A percentile compares a stretch with the other conserved stretches of the same genome.
phyloP scores from a whole-genome alignment of 2,329 filamentous ascomycete genomes.

The Drechslerella dactyloides region DNA sequence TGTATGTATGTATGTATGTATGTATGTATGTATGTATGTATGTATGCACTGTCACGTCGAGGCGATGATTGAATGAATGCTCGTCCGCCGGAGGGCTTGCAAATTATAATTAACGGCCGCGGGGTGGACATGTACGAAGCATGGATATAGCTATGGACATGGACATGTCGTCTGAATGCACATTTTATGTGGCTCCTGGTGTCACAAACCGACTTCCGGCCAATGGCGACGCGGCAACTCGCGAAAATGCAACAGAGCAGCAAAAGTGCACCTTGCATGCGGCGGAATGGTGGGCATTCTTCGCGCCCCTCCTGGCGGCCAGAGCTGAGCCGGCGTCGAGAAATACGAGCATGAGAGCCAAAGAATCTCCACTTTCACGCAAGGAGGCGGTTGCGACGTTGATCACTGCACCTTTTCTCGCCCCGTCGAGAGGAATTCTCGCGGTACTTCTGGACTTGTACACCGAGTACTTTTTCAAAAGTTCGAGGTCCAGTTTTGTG shows the following conservation, averaged over 20 bases:
- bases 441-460: constrained; percentile 7
- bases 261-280: constrained; percentile 47
- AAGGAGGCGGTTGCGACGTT: constrained; percentile 49
- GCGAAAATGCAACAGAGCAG: constrained; percentile 47
- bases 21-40: too few relatives aligned
- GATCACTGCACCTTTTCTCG: constrained; percentile 33
- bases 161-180: constrained; percentile 6
- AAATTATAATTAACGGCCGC: constrained; percentile 8
- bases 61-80: too few relatives aligned
- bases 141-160: too few relatives aligned
- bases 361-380: constrained; percentile 44
- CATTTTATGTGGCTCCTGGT: constrained; percentile 10
- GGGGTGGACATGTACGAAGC: neutral
- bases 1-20: too few relatives aligned
- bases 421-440: constrained; percentile 35
- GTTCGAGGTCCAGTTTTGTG: constrained; percentile 4
- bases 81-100: too few relatives aligned
- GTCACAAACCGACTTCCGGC: neutral
- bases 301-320: constrained; percentile 33
- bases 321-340: constrained; percentile 10
- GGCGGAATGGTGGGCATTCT: constrained; percentile 46
- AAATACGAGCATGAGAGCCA: constrained; percentile 16
- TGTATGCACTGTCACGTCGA: too few relatives aligned
- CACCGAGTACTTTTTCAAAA: constrained; percentile 17
- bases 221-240: neutral